Conservation (phyloP, 495 filamentous ascomycete genomes). For the Neurospora intermedia region DNA sequence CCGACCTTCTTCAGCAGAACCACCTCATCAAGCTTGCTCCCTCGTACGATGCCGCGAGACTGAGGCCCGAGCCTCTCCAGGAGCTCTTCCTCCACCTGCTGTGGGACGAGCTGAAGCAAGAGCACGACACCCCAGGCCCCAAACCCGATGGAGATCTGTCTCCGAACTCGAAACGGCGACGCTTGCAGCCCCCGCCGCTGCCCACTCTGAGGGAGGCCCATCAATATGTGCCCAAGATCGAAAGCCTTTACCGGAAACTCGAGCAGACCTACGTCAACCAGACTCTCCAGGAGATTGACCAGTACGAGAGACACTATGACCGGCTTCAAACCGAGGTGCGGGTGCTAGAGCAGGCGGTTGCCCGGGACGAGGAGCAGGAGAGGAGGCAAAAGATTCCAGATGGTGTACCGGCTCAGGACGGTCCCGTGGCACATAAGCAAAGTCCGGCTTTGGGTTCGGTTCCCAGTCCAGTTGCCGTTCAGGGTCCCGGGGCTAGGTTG, state of each 20-base stretch:
- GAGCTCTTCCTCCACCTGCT: slow-evolving; percentile 66
- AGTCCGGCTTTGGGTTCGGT: not conserved
- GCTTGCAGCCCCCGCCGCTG: slow-evolving; percentile 53
- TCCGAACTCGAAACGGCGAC: slow-evolving; percentile 58
- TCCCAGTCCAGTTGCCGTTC: not conserved
- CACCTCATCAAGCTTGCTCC: slow-evolving; percentile 53
- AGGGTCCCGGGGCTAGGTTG: not conserved
- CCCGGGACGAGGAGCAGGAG: not conserved
- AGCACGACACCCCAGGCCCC: slow-evolving; percentile 13
- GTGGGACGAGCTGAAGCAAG: slow-evolving; percentile 53
- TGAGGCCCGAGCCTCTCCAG: slow-evolving; percentile 69
- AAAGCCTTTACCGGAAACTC: slow-evolving; percentile 56
- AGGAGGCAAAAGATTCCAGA: slow-evolving; percentile 4
- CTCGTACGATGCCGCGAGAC: slow-evolving; percentile 57
- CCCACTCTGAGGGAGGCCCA: slow-evolving; percentile 52
- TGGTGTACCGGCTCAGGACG: not conserved
- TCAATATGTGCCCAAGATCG: slow-evolving; percentile 55
- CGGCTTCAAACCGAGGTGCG: slow-evolving; percentile 54
- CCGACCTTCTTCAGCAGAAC: slow-evolving; percentile 61
- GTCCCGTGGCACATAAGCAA: not conserved
- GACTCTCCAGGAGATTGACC: slow-evolving; percentile 55
- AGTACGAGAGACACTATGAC: slow-evolving; percentile 60
- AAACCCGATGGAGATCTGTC: slow-evolving; percentile 28
- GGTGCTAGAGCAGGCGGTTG: slow-evolving; percentile 42
- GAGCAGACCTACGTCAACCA: slow-evolving; percentile 64